Evolutionary conservation across 331 rosid species (phyloP).

Genomic region (Rosa hybrid): DNA sequence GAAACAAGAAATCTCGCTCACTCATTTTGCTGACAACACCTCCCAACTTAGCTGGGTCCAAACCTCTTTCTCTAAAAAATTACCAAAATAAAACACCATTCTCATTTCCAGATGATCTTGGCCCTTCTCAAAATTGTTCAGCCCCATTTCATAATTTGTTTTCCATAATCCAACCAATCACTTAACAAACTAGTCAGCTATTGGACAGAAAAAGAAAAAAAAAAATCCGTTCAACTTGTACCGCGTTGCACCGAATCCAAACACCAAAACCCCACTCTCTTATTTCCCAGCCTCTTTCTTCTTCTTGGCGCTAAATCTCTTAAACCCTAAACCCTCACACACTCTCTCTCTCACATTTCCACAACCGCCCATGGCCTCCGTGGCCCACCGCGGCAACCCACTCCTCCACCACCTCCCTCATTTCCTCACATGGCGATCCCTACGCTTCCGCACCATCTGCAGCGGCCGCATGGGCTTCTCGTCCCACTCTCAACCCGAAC

Average conservation of each 20-base stretch:
- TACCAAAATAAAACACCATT: too few species aligned
- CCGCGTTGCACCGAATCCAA: neutral
- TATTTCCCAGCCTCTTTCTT: neutral
- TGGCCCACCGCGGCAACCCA: constrained; percentile 49
- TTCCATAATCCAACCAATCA: neutral
- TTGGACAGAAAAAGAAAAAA: neutral
- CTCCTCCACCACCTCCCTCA: constrained; percentile 50
- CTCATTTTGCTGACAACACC: too few species aligned
- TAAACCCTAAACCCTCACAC: constrained; percentile 56
- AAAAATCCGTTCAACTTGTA: neutral
- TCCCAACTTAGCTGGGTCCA: too few species aligned
- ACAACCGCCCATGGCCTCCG: constrained; percentile 37
- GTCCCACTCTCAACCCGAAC: constrained; percentile 43
- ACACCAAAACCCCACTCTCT: neutral
- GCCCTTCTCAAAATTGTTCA: neutral
- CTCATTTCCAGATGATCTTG: neutral
- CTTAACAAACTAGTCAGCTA: too few species aligned
- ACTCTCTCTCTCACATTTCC: neutral
- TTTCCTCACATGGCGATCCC: constrained; percentile 52
- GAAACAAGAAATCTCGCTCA: too few species aligned
- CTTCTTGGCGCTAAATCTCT: constrained; percentile 20
- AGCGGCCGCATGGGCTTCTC: constrained; percentile 59
- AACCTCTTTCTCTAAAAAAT: too few species aligned
- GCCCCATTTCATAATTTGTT: neutral
- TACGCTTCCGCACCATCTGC: constrained; percentile 55